phyloP scores from a whole-genome alignment of 2,329 filamentous ascomycete species.

The Colletotrichum nymphaeae region DNA sequence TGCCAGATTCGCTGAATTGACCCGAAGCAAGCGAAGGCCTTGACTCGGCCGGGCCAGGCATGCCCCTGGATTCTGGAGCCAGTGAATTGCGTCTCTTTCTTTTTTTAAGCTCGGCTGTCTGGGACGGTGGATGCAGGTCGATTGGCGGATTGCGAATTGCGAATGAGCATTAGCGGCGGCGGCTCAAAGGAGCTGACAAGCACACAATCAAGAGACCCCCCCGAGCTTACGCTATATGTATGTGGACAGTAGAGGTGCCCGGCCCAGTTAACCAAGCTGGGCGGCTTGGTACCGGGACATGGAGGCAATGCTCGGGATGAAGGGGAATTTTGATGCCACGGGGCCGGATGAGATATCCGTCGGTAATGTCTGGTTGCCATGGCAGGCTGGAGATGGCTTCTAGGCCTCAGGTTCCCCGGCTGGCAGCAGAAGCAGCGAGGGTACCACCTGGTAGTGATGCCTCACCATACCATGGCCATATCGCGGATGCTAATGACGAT shows the following conservation, averaged over 20 bases:
- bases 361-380: not conserved
- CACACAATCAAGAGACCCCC: not conserved
- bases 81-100: constrained; percentile 17
- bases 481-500: not conserved
- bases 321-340: constrained; percentile 4
- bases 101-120: constrained; percentile 35
- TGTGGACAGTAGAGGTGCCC: not conserved
- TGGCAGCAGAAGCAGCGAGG: not conserved
- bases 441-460: not conserved
- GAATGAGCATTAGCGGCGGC: constrained; percentile 10
- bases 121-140: constrained; percentile 24
- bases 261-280: not conserved
- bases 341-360: not conserved
- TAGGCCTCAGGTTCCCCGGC: not conserved
- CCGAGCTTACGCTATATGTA: too few species aligned
- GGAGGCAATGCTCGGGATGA: constrained; percentile 20
- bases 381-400: not conserved
- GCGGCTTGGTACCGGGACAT: constrained; percentile 31
- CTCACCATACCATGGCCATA: not conserved
- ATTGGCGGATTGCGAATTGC: constrained; percentile 26
- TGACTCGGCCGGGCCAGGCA: constrained; percentile 28
- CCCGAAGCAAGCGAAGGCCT: constrained; percentile 15
- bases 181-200: constrained; percentile 28
- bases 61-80: constrained; percentile 22
- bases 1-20: constrained; percentile 16